phyloP scores from a whole-genome alignment of 2,329 filamentous ascomycete genomes.

The Colletotrichum somersetense region DNA sequence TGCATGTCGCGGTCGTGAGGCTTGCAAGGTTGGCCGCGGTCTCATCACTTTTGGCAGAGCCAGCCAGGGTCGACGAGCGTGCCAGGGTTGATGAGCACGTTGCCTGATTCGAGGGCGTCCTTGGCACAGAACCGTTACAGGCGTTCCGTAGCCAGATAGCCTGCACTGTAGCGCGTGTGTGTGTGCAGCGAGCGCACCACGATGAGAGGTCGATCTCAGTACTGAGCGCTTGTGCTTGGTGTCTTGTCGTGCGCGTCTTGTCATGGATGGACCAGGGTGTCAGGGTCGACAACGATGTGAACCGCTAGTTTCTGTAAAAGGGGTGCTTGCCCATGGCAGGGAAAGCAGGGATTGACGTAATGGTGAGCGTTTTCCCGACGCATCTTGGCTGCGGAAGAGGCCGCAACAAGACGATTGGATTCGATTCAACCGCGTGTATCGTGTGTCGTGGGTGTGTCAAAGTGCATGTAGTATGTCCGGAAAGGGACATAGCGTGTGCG shows the following conservation, averaged over 20 bases:
- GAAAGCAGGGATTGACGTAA: slow-evolving; percentile 26
- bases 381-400: slow-evolving; percentile 13
- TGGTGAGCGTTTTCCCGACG: slow-evolving; percentile 7
- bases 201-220: not conserved
- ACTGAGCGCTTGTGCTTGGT: not conserved
- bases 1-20: slow-evolving; percentile 31
- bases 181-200: not conserved
- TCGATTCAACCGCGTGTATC: slow-evolving; percentile 28
- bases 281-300: slow-evolving; percentile 1
- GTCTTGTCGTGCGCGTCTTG: slow-evolving; percentile 2
- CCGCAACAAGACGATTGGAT: slow-evolving; percentile 22
- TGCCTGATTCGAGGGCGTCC: slow-evolving; percentile 30
- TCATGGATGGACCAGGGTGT: slow-evolving; percentile 27
- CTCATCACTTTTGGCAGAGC: slow-evolving; percentile 31
- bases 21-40: slow-evolving; percentile 37
- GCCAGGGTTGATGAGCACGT: slow-evolving; percentile 10
- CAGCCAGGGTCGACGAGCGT: not conserved
- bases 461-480: slow-evolving; percentile 4
- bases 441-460: slow-evolving; percentile 32
- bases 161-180: not conserved
- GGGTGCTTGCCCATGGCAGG: not conserved
- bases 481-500: not conserved
- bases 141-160: not conserved
- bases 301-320: not conserved
- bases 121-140: slow-evolving; percentile 20